phyloP scores from a whole-genome alignment of 129 eudicot genomes.

The Pulicaria dysenterica region DNA sequence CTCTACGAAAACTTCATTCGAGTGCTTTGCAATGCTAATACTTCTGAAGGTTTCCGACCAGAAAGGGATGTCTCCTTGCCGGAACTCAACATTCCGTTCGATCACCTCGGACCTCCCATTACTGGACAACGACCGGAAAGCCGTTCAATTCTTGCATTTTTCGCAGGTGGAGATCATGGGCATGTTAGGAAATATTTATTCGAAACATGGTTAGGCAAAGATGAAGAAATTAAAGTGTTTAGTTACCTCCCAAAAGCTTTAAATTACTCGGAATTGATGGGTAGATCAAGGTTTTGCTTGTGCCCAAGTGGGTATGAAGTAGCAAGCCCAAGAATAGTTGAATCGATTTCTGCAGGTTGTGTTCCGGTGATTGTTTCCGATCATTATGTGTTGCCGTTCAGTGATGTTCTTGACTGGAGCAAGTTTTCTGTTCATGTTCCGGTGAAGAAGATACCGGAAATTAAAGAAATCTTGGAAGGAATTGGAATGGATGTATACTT shows the following conservation, averaged over 20 bases:
- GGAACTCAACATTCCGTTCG: conserved; percentile 44
- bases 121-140: conserved; percentile 39
- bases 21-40: conserved; percentile 56
- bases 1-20: conserved; percentile 44
- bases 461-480: conserved; percentile 41
- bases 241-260: conserved; percentile 44
- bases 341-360: conserved; percentile 56
- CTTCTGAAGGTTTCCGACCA: conserved; percentile 53
- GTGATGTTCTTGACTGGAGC: conserved; percentile 74
- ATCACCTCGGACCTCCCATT: conserved; percentile 37
- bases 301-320: conserved; percentile 79
- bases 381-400: conserved; percentile 51
- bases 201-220: conserved; percentile 41
- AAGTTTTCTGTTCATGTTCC: conserved; percentile 56
- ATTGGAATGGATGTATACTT: conserved; percentile 35
- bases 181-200: conserved; percentile 41
- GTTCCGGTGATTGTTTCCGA: conserved; percentile 67
- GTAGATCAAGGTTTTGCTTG: conserved; percentile 51
- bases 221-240: conserved; percentile 41
- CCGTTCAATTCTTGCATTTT: conserved; percentile 51
- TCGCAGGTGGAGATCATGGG: conserved; percentile 55
- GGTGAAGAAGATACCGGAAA: conserved; percentile 45
- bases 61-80: conserved; percentile 56
- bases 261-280: conserved; percentile 40
- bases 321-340: conserved; percentile 68